Percentiles rank a stretch among this genome's conserved stretches.
Evolutionary conservation across 345 rosid species (phyloP).

Genomic region (Theobroma cacao): DNA sequence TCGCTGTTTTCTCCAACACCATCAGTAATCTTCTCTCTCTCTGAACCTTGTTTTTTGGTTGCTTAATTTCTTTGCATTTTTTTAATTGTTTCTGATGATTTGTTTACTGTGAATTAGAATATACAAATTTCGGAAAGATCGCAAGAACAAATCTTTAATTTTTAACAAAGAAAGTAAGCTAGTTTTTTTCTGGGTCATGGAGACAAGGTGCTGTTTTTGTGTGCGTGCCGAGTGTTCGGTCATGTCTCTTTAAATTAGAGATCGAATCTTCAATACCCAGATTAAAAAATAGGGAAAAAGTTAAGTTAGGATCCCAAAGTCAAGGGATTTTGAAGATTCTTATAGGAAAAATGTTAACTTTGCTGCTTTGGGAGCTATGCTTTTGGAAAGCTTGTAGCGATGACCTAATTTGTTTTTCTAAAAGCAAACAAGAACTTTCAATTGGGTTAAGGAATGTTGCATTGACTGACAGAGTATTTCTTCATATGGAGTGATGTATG

Average conservation of each 20-base stretch:
- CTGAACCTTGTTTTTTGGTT: neutral
- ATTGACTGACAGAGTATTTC: neutral
- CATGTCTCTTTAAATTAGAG: neutral
- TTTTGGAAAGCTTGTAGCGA: neutral
- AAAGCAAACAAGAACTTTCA: neutral
- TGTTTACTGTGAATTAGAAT: neutral
- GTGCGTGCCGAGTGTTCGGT: conserved; percentile 11
- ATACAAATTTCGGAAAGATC: neutral
- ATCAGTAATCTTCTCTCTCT: conserved; percentile 38
- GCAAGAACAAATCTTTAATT: neutral
- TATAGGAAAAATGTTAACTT: neutral
- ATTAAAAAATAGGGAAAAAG: neutral
- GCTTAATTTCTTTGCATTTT: neutral
- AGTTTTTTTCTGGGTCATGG: neutral
- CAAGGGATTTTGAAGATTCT: conserved; percentile 11
- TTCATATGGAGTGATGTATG: neutral
- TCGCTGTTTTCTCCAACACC: conserved; percentile 83
- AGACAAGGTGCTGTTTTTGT: conserved; percentile 8
- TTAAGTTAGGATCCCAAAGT: conserved; percentile 6
- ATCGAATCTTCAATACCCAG: conserved; percentile 5
- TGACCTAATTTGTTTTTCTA: neutral
- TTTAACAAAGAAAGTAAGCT: neutral
- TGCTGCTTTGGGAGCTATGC: neutral
- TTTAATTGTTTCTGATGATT: neutral
- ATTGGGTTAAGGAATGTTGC: conserved; percentile 3